These are phyloP conservation scores for Xerocomus potaroensis DNA, from an alignment of 768 basidiomycete genomes.

Conservation along the genomic window DNA sequence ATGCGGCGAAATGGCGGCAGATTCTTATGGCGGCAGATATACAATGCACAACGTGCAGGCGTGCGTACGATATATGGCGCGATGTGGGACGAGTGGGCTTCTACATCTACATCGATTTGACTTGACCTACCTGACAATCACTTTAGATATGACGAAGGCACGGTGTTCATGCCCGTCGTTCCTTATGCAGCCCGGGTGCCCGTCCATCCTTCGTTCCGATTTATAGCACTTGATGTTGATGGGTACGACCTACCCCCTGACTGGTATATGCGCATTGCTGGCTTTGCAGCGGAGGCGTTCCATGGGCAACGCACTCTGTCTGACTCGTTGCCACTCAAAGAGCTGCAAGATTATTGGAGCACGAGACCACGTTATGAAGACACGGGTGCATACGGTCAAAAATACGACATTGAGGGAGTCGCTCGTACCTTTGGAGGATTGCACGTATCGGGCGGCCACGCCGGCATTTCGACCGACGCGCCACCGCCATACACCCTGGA, in stretches of 20 bases:
- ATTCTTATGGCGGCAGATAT: conserved; percentile 77
- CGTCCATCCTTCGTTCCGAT: conserved; percentile 50
- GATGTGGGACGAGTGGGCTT: conserved; percentile 79
- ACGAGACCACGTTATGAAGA: conserved; percentile 54
- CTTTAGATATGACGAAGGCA: conserved; percentile 77
- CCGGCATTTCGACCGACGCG: conserved; percentile 36
- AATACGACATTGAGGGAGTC: conserved; percentile 23
- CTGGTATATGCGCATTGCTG: conserved; percentile 83
- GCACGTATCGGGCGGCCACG: conserved; percentile 17
- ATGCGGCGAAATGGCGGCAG: conserved; percentile 68
- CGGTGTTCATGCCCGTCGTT: conserved; percentile 74
- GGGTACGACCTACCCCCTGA: conserved; percentile 74
- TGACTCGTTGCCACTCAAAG: conserved; percentile 65
- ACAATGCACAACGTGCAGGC: conserved; percentile 59
- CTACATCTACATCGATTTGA: not conserved
- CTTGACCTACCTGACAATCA: not conserved
- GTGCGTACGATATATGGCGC: conserved; percentile 71
- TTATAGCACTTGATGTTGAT: conserved; percentile 74
- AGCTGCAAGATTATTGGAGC: conserved; percentile 72
- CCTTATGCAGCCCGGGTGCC: conserved; percentile 57
- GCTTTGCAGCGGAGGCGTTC: conserved; percentile 65
- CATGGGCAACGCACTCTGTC: conserved; percentile 58
- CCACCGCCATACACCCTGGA: conserved; percentile 69
- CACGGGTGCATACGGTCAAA: conserved; percentile 1
- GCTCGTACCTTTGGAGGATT: conserved; percentile 42